Evolutionary conservation across 192 early-diverging fungal genomes (phyloP), one percentile per base, ranked within the genome.

Genomic region (Rhizoclosmatium sp.): DNA sequence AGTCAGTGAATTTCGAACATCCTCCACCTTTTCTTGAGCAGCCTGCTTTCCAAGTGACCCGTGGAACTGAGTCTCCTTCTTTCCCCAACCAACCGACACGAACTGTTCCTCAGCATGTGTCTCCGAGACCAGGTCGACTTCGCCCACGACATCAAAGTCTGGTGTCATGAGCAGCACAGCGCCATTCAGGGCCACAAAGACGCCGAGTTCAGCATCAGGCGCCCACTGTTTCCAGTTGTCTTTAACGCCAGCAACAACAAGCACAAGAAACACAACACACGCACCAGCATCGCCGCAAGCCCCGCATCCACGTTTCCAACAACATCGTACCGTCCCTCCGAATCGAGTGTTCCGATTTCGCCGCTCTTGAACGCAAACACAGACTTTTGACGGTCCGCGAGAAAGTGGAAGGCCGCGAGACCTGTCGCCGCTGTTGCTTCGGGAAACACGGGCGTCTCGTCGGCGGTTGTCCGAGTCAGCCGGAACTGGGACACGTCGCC

Each of bases 51-150:
- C 95, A 62, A 86, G 93, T 21, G 92, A 90, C 60, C 98, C 98
- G 78, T 98, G 96, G 81, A 98, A 99, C 79, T 99, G 98, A 10
- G 98, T 99, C 81, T 97, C 97, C 67, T 94, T 95, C 56, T 89
- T 92, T 76, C 98, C 98, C 98, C 98, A 99, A 51, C 98, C 98
- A n/a, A 99, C 88, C 31, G 87, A 90, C 10, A 96, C 92, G 12
- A 86, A 89, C 39, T 84, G 83, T 70, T 0, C n/a, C 40, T 42
- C 48, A 2, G 41, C 54, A 59, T 14, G n/a, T 46, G 48, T 16
- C 44, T 16, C 10, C 45, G 51, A 4, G 67, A 21, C 10, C 31
- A 4, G 98, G 83, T 2, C 89, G 86, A 93, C 91, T 82, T 99
- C 97, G 3, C 91, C 84, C 49, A 99, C 88, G 0, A 94, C 90